These are phyloP conservation scores for Neofusicoccum umdonicola DNA, from an alignment of 2,329 filamentous ascomycete species.

Conservation along the genomic window DNA sequence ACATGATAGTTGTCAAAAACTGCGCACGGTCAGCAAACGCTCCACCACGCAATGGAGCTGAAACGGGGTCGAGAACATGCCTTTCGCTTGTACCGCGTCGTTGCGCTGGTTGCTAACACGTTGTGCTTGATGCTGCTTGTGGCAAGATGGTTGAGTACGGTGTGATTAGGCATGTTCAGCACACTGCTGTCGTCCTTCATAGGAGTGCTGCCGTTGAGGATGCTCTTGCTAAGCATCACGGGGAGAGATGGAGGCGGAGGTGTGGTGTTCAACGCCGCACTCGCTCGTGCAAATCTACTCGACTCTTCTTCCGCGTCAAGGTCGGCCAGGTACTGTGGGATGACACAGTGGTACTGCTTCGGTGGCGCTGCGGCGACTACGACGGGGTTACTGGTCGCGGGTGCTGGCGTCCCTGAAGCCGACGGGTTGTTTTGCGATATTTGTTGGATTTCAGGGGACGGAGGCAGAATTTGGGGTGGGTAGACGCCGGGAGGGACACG, in stretches of 20 bases:
- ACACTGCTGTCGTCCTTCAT: conserved; percentile 99
- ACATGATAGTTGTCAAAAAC: conserved; percentile 98
- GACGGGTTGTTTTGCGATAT: conserved; percentile 21
- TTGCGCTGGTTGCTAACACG: conserved; percentile 90
- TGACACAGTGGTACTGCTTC: conserved; percentile 66
- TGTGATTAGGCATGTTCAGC: conserved; percentile 94
- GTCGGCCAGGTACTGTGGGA: conserved; percentile 83
- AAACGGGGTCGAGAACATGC: conserved; percentile 44
- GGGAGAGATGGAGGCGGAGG: conserved; percentile 81
- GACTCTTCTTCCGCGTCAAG: conserved; percentile 82
- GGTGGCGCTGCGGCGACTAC: conserved; percentile 39
- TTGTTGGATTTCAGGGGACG: conserved; percentile 26
- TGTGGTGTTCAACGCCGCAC: conserved; percentile 72
- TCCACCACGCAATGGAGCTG: background rate
- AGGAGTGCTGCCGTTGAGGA: conserved; percentile 83
- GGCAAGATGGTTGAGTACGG: conserved; percentile 90
- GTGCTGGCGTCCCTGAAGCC: conserved; percentile 28
- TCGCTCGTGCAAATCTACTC: conserved; percentile 69
- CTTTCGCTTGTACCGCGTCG: conserved; percentile 97
- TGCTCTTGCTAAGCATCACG: conserved; percentile 89
- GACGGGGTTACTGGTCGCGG: conserved; percentile 20
- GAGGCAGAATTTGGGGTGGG: conserved; percentile 43
- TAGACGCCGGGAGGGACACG: conserved; percentile 33
- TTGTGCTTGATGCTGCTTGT: conserved; percentile 98
- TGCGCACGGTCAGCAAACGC: conserved; percentile 37